A percentile compares a stretch with the other conserved stretches of the same genome.
Evolutionary conservation across 2,329 filamentous ascomycete species (phyloP).

Genomic region (Pseudogymnoascus sp.): DNA sequence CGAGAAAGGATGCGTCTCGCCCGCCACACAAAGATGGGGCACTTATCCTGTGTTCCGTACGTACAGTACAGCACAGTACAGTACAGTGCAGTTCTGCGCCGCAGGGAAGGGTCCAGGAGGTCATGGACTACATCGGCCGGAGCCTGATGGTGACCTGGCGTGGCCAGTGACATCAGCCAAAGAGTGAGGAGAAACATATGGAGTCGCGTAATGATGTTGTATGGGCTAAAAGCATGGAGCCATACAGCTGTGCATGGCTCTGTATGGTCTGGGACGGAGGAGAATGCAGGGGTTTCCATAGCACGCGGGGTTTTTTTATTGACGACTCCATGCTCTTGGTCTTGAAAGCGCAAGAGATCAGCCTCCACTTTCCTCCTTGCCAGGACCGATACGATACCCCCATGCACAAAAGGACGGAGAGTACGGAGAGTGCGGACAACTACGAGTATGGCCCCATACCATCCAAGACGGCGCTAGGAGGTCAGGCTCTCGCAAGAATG

Average conservation of each 20-base stretch:
- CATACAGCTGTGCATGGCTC: constrained; percentile 4
- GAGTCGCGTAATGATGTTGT: constrained; percentile 5
- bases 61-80: not conserved
- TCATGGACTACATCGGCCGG: not conserved
- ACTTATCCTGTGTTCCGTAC: constrained; percentile 3
- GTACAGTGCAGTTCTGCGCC: not conserved
- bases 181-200: constrained; percentile 5
- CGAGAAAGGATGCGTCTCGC: constrained; percentile 6
- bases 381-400: constrained; percentile 5
- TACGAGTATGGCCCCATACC: constrained; percentile 1
- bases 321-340: constrained; percentile 5
- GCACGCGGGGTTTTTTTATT: constrained; percentile 5
- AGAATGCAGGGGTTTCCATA: not conserved
- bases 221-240: constrained; percentile 7
- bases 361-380: constrained; percentile 5
- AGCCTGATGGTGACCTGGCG: constrained; percentile 2
- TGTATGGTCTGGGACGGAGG: constrained; percentile 1
- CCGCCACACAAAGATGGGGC: constrained; percentile 6
- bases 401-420: not conserved
- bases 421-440: not conserved
- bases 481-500: constrained; percentile 7
- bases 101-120: constrained; percentile 2
- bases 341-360: constrained; percentile 9
- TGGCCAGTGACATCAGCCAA: constrained; percentile 3
- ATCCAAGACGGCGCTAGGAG: constrained; percentile 5